A percentile compares a stretch with the other conserved stretches of the same genome.
These are phyloP conservation scores for Exophiala xenobiotica DNA, from an alignment of 2,329 filamentous ascomycete genomes.

Conservation along the genomic window DNA sequence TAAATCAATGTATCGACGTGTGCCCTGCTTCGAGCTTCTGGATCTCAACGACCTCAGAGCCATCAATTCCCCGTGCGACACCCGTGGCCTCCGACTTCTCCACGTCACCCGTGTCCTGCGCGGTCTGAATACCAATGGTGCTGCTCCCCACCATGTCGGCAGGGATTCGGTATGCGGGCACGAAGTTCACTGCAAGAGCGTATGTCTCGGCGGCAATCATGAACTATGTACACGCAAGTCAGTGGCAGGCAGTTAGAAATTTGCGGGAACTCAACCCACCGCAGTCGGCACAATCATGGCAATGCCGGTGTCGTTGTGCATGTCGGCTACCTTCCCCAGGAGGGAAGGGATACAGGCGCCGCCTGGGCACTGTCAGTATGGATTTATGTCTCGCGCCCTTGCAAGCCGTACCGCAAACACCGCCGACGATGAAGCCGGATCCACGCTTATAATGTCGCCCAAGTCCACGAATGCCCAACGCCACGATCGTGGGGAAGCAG, in stretches of 20 bases:
- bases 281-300: conserved; percentile 65
- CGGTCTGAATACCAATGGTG: conserved; percentile 41
- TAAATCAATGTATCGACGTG: too few species aligned
- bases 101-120: neutral
- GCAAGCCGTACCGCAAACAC: conserved; percentile 50
- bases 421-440: conserved; percentile 68
- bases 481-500: conserved; percentile 78
- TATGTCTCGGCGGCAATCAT: conserved; percentile 59
- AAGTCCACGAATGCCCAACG: conserved; percentile 72
- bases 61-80: neutral
- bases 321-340: conserved; percentile 66
- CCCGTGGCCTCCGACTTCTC: neutral
- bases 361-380: conserved; percentile 40
- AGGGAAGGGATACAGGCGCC: conserved; percentile 73
- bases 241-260: neutral
- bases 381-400: too few species aligned
- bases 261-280: conserved; percentile 13
- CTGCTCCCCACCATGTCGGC: conserved; percentile 57
- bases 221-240: conserved; percentile 39
- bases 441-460: conserved; percentile 75
- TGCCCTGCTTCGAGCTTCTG: neutral
- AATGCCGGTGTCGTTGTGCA: conserved; percentile 58
- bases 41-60: neutral
- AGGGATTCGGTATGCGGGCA: conserved; percentile 61
- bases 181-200: conserved; percentile 64